Base-by-base conservation (phyloP, 2,329 filamentous ascomycete genomes). In the Lithohypha guttulata region DNA sequence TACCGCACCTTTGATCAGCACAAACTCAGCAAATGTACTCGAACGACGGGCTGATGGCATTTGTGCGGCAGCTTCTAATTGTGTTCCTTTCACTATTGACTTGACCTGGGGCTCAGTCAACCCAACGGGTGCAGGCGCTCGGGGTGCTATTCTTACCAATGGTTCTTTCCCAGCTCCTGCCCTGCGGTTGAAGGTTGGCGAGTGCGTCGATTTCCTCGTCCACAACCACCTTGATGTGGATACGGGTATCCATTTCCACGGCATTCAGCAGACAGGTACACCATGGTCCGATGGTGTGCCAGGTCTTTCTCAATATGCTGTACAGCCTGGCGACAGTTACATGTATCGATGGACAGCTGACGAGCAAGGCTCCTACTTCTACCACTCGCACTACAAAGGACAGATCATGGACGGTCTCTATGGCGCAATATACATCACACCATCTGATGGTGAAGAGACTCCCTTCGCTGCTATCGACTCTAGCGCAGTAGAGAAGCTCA, bases 211-310 rank as follows among this genome's bases (percentile, higher is more conserved):
- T 40, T 73, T 86, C 29, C 74, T 82, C 21, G 66, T 85, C 35
- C 62, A 74, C 48, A 89, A 89, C 50, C 66, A 71, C 15, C 73
- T 81, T 1, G 63, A 65, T 9, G 81, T 85, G 48, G 57, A 72
- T 48, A 72, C 69, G 9, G 80, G 79, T 25, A 65, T 87, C 4
- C 83, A 89, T 54, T 87, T 82, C 56, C 83, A 89, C 49, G 83
- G 83, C 11, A 68, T 89, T 46, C 84, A 76, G 53, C 81, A 85
- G 54, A 83, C 83, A 48, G 80, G 79, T 8, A 82, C 80, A 0
- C 83, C 76, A 42, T 69, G 69, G 41, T 83, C 84, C 77, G 82
- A 89, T 51, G 83, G 82, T 0, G 71, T 79, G 1, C 66, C 75
- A 0, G 78, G 73, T 23, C 68, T 83, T 4, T 79, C 73, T 0